Evolutionary conservation across 441 rosid species (phyloP).

Genomic region (Corymbia citriodora): DNA sequence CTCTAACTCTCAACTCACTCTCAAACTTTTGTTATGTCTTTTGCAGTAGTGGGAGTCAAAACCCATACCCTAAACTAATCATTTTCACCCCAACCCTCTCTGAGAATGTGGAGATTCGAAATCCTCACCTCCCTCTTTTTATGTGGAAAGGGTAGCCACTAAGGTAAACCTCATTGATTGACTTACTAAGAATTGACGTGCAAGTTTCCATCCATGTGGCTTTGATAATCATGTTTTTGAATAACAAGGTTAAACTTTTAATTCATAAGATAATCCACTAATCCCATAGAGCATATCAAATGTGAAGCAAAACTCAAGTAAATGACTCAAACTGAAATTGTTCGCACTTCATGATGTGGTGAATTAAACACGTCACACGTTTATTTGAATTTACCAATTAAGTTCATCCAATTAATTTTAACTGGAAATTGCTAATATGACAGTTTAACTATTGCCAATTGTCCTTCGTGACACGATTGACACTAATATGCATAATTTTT

Average conservation of each 20-base stretch:
- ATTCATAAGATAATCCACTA: not conserved
- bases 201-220: not conserved
- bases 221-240: not conserved
- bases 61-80: too few relatives aligned
- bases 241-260: not conserved
- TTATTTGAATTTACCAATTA: not conserved
- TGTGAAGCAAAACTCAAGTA: not conserved
- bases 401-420: not conserved
- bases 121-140: too few relatives aligned
- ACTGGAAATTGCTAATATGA: not conserved
- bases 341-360: not conserved
- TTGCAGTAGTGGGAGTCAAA: too few relatives aligned
- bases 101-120: too few relatives aligned
- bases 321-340: not conserved
- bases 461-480: not conserved
- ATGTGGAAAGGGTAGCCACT: too few relatives aligned
- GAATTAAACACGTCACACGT: not conserved
- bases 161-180: too few relatives aligned
- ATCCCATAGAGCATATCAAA: not conserved
- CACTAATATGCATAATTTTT: rapidly evolving
- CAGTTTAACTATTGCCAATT: too few relatives aligned
- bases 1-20: too few relatives aligned
- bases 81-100: too few relatives aligned
- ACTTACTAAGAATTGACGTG: not conserved
- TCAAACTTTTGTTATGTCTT: too few relatives aligned